phyloP scores from a whole-genome alignment of 139 green algal species.

The Coelastrella sp. region DNA sequence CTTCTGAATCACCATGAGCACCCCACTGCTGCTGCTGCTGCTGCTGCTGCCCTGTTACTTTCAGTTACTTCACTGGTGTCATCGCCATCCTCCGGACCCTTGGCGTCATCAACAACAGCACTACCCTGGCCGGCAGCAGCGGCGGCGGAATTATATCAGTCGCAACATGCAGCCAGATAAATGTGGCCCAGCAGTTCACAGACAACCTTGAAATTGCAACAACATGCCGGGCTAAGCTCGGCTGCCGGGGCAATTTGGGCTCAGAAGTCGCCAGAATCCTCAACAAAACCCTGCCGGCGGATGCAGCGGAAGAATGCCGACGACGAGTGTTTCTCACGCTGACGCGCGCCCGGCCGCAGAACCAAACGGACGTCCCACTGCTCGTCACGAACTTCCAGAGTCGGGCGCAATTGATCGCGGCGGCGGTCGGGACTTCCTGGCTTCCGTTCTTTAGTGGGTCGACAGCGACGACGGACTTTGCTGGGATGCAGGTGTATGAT shows the following conservation, averaged over 20 bases:
- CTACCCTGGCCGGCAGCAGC: neutral
- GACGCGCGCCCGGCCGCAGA: conserved; percentile 6
- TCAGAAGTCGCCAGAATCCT: neutral
- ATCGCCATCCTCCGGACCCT: neutral
- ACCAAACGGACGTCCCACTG: neutral
- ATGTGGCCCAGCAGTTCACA: neutral
- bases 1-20: no score
- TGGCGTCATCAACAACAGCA: conserved; percentile 26
- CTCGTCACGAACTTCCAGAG: neutral
- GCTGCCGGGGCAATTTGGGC: conserved; percentile 4
- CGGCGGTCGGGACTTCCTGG: neutral
- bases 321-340: neutral
- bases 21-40: neutral
- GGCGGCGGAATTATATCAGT: neutral
- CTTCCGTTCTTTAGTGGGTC: neutral
- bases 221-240: neutral
- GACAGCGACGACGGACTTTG: neutral
- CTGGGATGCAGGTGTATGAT: neutral
- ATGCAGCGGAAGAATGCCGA: neutral
- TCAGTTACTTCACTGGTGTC: conserved; percentile 26
- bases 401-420: neutral
- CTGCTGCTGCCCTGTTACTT: neutral
- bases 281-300: neutral
- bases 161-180: neutral
- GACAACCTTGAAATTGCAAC: neutral